These are phyloP conservation scores for Cryomyces antarcticus DNA, from an alignment of 495 filamentous ascomycete species.

Conservation along the genomic window DNA sequence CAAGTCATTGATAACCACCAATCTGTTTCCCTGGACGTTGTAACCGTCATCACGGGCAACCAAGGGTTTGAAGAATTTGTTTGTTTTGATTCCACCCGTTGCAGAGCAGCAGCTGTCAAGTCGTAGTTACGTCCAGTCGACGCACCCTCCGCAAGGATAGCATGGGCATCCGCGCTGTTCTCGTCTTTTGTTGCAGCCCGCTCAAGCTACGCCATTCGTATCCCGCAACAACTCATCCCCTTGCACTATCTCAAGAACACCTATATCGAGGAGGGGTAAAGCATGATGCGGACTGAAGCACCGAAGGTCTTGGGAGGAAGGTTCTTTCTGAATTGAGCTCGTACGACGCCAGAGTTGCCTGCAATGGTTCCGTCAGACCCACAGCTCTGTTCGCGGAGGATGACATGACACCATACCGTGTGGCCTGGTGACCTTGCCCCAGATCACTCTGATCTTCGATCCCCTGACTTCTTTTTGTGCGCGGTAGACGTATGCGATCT, in stretches of 20 bases:
- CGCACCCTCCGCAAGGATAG: no score
- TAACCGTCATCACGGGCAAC: no score
- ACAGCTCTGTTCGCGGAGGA: no score
- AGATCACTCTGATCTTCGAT: constrained; percentile 95
- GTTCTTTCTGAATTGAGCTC: constrained; percentile 87
- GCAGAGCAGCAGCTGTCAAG: no score
- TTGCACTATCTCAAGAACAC: not conserved
- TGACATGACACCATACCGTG: constrained; percentile 40
- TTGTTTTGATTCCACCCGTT: no score
- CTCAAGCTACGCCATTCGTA: no score
- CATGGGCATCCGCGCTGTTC: no score
- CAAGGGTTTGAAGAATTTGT: no score
- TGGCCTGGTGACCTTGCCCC: constrained; percentile 91
- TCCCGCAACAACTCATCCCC: not conserved
- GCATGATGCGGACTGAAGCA: constrained; percentile 91
- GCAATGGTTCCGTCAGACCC: not conserved
- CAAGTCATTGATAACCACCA: constrained; percentile 20
- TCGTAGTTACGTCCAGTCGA: no score
- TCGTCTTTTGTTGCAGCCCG: no score
- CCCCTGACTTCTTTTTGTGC: constrained; percentile 79
- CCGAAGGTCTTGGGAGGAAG: constrained; percentile 92
- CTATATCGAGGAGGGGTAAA: constrained; percentile 75
- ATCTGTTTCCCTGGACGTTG: no score
- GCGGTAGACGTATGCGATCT: constrained; percentile 91
- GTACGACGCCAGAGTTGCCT: constrained; percentile 93